These are phyloP conservation scores for Aspergillus piperis DNA, from an alignment of 2,329 filamentous ascomycete species.

Conservation along the genomic window DNA sequence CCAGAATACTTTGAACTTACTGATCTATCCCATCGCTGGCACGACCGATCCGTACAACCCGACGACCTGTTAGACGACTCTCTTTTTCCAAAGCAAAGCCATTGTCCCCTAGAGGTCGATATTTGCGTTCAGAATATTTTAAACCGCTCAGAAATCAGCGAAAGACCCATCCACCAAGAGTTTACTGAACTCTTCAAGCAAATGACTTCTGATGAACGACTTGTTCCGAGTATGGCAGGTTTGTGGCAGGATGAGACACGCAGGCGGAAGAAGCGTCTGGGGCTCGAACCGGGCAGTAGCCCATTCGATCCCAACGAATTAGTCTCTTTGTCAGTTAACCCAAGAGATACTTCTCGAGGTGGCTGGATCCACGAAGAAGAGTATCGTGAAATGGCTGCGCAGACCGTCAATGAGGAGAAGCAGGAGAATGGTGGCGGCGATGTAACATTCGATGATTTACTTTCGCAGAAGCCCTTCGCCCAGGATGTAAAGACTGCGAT, in stretches of 20 bases:
- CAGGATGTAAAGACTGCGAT: constrained; percentile 71
- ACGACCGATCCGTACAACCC: constrained; percentile 68
- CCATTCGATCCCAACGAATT: constrained; percentile 80
- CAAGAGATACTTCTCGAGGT: constrained; percentile 68
- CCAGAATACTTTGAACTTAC: constrained; percentile 68
- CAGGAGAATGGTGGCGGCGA: constrained; percentile 46
- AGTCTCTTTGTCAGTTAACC: constrained; percentile 84
- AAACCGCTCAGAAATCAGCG: constrained; percentile 74
- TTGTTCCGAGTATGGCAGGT: constrained; percentile 91
- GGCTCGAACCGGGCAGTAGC: constrained; percentile 66
- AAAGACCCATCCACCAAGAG: constrained; percentile 80
- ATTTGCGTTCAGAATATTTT: constrained; percentile 84
- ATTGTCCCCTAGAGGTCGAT: constrained; percentile 88
- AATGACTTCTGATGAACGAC: constrained; percentile 67
- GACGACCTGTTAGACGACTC: constrained; percentile 63
- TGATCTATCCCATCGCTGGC: constrained; percentile 70
- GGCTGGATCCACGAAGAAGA: constrained; percentile 94
- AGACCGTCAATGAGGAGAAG: constrained; percentile 66
- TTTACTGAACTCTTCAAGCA: constrained; percentile 74
- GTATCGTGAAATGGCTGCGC: constrained; percentile 65
- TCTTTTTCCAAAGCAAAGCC: constrained; percentile 73
- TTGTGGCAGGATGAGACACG: constrained; percentile 89
- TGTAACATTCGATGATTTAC: constrained; percentile 66
- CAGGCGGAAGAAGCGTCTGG: constrained; percentile 72
- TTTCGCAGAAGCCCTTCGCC: constrained; percentile 56